Evolutionary conservation across 495 filamentous ascomycete genomes (phyloP).

Genomic region (Podospora pseudoanserina): DNA sequence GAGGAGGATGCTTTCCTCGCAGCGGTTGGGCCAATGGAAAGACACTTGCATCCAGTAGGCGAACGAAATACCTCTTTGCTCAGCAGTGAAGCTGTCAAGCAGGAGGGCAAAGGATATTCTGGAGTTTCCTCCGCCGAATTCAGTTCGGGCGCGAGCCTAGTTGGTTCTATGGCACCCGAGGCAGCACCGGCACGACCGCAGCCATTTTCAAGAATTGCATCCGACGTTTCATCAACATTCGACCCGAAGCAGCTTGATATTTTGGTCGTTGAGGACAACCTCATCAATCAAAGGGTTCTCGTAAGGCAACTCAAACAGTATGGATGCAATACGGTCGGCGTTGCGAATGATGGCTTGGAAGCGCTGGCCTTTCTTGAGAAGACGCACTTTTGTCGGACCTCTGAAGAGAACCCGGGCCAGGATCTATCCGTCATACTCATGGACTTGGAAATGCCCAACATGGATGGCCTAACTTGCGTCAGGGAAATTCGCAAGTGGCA

Average conservation of each 20-base stretch:
- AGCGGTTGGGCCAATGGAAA: not conserved
- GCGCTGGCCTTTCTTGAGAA: conserved; percentile 49
- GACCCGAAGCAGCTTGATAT: conserved; percentile 29
- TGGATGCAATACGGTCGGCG: conserved; percentile 53
- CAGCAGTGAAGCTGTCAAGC: not conserved
- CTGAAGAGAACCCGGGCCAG: not conserved
- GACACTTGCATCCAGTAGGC: not conserved
- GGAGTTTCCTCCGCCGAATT: not conserved
- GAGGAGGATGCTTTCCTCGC: not conserved
- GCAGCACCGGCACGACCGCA: not conserved
- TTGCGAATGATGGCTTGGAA: conserved; percentile 68
- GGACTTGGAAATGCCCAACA: conserved; percentile 78
- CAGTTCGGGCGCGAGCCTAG: not conserved
- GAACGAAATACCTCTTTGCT: not conserved
- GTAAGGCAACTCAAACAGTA: conserved; percentile 56
- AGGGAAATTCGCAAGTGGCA: conserved; percentile 58
- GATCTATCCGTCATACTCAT: conserved; percentile 57
- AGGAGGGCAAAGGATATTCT: not conserved
- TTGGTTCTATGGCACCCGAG: not conserved
- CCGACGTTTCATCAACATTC: not conserved
- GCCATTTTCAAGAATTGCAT: conserved; percentile 7
- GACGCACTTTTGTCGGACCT: conserved; percentile 22
- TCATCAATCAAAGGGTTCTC: conserved; percentile 65
- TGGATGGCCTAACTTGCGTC: conserved; percentile 70
- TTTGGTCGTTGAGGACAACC: conserved; percentile 69